Evolutionary conservation across 1,139 yeast species (phyloP), one percentile per base, ranked within the genome.

Genomic region (Suhomyces panamericanus): DNA sequence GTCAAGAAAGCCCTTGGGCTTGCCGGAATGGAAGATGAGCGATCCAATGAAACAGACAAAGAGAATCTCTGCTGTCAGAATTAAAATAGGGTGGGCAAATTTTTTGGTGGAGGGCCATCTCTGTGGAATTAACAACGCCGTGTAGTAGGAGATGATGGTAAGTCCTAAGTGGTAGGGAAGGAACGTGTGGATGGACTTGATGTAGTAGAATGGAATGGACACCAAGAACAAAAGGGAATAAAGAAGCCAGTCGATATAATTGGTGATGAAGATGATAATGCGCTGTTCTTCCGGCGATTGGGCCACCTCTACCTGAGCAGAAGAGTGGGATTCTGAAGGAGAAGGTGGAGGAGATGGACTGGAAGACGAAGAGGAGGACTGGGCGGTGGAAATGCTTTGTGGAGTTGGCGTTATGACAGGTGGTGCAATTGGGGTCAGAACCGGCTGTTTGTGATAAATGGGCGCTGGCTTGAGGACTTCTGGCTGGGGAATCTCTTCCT

Each of bases 1-100:
- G 7, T 69, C 70, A 27, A 77, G 69, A 58, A 78, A 81, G 15
- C 78, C 78, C 35, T 58, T 59, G 3, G 77, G 73, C 15, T 62
- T 49, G 8, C 73, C 76, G 20, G 63, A 70, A 50, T 69, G 77
- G 51, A 68, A 78, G 47, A 79, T 83, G 51, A 75, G 59, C 15
- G 85, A 75, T 13, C 86, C 78, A 17, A 87, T 73, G 56, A 80
- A 84, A 52, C 83, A 81, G 10, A 80, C 69, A 35, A 87, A 68
- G 53, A 86, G 69, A n/a, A 84, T 77, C 16, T 77, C 54, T 1
- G 77, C 82, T 3, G 89, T 85, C 50, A 84, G 79, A 22, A 85
- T 69, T 43, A 87, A 66, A 32, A 87, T 85, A 0, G 95, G 95
- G 57, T 87, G 95, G 26, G 87, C 69, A 67, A 77, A 59, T 63